Evolutionary conservation across 2,329 filamentous ascomycete genomes (phyloP).

Genomic region (Pseudogymnoascus sp.): DNA sequence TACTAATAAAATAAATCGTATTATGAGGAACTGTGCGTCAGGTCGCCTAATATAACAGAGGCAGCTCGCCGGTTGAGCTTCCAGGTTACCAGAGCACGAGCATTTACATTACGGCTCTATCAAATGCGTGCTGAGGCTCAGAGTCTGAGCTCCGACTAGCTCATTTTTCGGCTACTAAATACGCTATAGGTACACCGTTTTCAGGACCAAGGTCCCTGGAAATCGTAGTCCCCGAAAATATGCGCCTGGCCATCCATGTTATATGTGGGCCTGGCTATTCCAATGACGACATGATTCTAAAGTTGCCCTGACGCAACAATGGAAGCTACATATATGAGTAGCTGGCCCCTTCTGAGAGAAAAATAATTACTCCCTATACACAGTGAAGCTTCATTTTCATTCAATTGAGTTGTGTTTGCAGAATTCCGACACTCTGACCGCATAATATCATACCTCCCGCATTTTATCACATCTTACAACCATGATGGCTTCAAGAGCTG

Average conservation of each 20-base stretch:
- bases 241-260: constrained; percentile 2
- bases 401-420: not conserved
- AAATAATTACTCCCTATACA: not conserved
- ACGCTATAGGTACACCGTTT: not conserved
- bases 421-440: not conserved
- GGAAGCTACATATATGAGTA: not conserved
- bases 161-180: not conserved
- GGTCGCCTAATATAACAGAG: not conserved
- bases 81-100: not conserved
- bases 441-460: not conserved
- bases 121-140: not conserved
- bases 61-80: not conserved
- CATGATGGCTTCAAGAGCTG: constrained; percentile 24
- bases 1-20: not conserved
- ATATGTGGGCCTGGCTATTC: not conserved
- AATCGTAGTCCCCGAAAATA: not conserved
- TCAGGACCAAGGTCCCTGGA: not conserved
- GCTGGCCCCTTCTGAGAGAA: not conserved
- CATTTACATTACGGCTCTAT: not conserved
- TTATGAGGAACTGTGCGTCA: not conserved
- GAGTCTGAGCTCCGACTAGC: not conserved
- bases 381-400: not conserved
- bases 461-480: constrained; percentile 4
- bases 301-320: not conserved
- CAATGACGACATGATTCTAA: constrained; percentile 1